phyloP scores from a whole-genome alignment of 257 asterid genomes.

The Plantago elongata region DNA sequence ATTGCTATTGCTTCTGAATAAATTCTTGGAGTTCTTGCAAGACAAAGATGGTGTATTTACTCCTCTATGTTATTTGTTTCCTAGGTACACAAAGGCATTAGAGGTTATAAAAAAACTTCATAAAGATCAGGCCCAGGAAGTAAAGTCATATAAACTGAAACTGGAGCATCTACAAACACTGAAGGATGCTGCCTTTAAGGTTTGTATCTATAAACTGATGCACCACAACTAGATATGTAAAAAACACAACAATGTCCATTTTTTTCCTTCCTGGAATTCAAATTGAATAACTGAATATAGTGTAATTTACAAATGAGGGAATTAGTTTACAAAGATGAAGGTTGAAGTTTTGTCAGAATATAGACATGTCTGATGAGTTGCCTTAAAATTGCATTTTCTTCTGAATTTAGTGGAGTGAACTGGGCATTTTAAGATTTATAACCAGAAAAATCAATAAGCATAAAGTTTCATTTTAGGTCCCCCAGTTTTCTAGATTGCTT shows the following conservation, averaged over 20 bases:
- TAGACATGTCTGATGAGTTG: no score
- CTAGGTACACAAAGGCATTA: slow-evolving; percentile 92
- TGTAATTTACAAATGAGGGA: no score
- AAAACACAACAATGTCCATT: neutral
- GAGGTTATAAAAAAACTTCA: slow-evolving; percentile 98
- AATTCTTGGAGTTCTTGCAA: slow-evolving; percentile 13
- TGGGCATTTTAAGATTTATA: no score
- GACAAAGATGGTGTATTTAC: slow-evolving; percentile 9
- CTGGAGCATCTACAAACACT: slow-evolving; percentile 87
- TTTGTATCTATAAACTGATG: slow-evolving; percentile 22
- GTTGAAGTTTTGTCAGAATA: no score
- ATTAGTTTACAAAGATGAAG: no score
- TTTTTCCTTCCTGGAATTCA: no score
- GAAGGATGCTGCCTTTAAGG: slow-evolving; percentile 95
- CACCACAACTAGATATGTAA: slow-evolving; percentile 10
- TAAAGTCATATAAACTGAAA: slow-evolving; percentile 80
- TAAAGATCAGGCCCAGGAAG: slow-evolving; percentile 95
- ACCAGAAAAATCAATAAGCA: no score
- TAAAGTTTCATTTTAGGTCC: no score
- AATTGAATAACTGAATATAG: no score
- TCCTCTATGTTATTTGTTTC: slow-evolving; percentile 3
- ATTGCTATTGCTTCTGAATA: slow-evolving; percentile 9
- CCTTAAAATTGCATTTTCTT: no score
- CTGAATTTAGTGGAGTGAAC: no score
- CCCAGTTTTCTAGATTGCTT: no score